Conservation (phyloP, 1,139 yeast genomes). For the Oligophagozyma castellii region DNA sequence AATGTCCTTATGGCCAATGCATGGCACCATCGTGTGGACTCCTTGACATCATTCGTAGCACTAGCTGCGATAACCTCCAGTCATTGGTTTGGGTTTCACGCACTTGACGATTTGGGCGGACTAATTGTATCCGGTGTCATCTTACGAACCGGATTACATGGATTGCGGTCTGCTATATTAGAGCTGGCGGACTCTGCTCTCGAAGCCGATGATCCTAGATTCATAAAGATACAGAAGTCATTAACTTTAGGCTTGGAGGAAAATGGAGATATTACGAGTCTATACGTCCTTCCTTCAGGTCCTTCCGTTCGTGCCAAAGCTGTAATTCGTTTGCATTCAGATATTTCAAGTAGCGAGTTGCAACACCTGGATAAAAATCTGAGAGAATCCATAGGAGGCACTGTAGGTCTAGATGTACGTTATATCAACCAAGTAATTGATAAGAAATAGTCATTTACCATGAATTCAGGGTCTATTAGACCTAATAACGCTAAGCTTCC, state of each 20-base stretch:
- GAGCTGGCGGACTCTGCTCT: constrained; percentile 61
- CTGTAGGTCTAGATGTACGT: too few species aligned
- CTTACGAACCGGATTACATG: constrained; percentile 71
- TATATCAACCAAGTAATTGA: too few species aligned
- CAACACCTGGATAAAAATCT: too few species aligned
- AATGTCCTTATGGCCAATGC: constrained; percentile 92
- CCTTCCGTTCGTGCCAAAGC: too few species aligned
- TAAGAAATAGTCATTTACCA: too few species aligned
- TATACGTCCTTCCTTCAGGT: constrained; percentile 54
- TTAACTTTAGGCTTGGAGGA: constrained; percentile 11
- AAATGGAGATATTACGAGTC: constrained; percentile 26
- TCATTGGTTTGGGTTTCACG: constrained; percentile 55
- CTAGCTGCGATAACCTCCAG: constrained; percentile 80
- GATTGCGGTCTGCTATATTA: constrained; percentile 52
- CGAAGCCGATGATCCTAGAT: constrained; percentile 29
- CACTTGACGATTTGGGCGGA: constrained; percentile 91
- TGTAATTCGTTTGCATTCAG: too few species aligned
- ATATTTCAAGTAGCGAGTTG: too few species aligned
- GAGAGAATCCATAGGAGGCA: too few species aligned
- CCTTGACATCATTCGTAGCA: constrained; percentile 84
- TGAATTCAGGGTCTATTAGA: too few species aligned
- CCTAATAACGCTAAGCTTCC: too few species aligned
- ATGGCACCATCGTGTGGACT: constrained; percentile 98
- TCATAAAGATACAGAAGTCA: constrained; percentile 27
- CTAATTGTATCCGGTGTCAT: constrained; percentile 68